Conservation (phyloP, 148 eudicot genomes). For the Polygonum maritimum region DNA sequence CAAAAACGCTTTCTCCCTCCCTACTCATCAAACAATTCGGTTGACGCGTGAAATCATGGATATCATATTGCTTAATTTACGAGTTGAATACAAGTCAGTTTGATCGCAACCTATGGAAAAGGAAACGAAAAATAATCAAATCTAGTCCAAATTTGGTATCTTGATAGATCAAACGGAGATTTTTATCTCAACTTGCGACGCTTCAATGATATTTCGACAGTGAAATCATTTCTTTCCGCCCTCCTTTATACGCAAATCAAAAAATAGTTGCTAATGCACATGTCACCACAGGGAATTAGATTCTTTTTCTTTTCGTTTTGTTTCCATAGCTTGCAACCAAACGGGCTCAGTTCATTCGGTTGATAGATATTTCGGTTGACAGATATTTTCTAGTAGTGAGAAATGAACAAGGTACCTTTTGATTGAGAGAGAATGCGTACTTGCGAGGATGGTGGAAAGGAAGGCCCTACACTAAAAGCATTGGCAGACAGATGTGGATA, state of each 20-base stretch:
- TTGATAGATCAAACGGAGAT: too few species aligned
- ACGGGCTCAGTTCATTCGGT: background rate
- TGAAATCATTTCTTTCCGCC: too few species aligned
- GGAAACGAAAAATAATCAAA: too few species aligned
- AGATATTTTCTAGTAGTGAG: background rate
- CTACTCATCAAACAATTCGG: background rate
- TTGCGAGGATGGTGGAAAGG: background rate
- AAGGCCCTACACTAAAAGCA: background rate
- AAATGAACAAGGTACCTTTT: background rate
- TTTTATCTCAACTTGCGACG: too few species aligned
- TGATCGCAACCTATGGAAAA: too few species aligned
- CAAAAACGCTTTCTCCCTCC: background rate
- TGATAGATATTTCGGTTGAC: background rate
- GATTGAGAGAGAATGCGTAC: background rate
- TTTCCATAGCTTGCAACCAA: background rate
- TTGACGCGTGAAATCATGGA: background rate
- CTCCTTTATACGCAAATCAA: too few species aligned
- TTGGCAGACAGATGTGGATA: background rate
- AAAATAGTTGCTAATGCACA: too few species aligned
- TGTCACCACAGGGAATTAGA: too few species aligned
- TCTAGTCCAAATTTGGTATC: too few species aligned
- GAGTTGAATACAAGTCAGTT: background rate
- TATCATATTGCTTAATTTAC: background rate
- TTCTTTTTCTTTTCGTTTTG: too few species aligned
- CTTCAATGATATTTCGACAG: too few species aligned